Evolutionary conservation across 345 rosid species (phyloP).

Genomic region (Euphorbia peplus): DNA sequence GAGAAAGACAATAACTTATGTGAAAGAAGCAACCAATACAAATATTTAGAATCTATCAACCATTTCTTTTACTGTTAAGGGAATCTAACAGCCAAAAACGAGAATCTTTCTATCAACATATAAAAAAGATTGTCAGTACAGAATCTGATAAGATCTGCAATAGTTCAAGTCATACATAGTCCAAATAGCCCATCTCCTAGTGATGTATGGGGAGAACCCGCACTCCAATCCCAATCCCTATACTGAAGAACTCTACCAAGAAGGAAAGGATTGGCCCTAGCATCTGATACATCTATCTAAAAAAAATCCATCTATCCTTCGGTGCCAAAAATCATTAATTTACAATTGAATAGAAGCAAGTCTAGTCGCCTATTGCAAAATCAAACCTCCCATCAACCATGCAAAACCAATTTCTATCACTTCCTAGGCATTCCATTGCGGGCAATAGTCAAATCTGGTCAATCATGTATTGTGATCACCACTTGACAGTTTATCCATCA

Average conservation of each 20-base stretch:
- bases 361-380: background rate
- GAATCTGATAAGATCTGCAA: too few relatives aligned
- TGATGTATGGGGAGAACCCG: too few relatives aligned
- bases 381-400: conserved; percentile 4
- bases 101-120: too few relatives aligned
- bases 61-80: background rate
- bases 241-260: too few relatives aligned
- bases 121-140: too few relatives aligned
- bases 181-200: too few relatives aligned
- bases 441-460: background rate
- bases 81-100: background rate
- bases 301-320: background rate
- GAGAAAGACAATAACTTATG: background rate
- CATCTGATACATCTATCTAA: background rate
- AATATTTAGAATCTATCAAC: background rate
- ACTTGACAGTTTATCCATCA: background rate
- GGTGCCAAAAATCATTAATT: background rate
- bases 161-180: too few relatives aligned
- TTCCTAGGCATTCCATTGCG: background rate
- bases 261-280: background rate
- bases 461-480: background rate
- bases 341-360: background rate
- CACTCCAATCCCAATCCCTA: too few relatives aligned
- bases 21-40: background rate
- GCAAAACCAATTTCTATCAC: background rate